Evolutionary conservation across 2,329 filamentous ascomycete species (phyloP).

Genomic region (Pseudopithomyces chartarum): DNA sequence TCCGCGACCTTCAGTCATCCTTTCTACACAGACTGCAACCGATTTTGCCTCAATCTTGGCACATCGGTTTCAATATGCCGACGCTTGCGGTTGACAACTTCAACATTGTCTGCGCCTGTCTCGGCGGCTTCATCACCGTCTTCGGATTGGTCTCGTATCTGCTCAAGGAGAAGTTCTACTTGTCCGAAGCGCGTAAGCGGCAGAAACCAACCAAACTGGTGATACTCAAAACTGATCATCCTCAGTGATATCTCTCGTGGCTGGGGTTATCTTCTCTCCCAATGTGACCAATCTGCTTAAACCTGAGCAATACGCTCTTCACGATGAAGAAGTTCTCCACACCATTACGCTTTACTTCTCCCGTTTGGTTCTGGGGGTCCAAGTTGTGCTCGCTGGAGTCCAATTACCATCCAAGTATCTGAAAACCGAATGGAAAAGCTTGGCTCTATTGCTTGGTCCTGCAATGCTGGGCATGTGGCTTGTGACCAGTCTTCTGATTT

Average conservation of each 20-base stretch:
- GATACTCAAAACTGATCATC: conserved; percentile 13
- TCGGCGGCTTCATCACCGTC: conserved; percentile 87
- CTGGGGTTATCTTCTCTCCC: conserved; percentile 79
- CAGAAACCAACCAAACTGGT: neutral
- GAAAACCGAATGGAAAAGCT: conserved; percentile 74
- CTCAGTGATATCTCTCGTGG: conserved; percentile 80
- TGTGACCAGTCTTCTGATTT: conserved; percentile 76
- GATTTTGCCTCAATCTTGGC: conserved; percentile 14
- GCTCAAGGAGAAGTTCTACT: conserved; percentile 85
- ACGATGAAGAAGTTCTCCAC: conserved; percentile 63
- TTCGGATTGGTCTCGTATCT: conserved; percentile 91
- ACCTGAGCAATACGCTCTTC: conserved; percentile 73
- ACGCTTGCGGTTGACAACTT: conserved; percentile 73
- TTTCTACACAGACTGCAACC: neutral
- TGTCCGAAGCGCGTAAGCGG: conserved; percentile 82
- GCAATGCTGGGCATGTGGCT: conserved; percentile 90
- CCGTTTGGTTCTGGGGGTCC: conserved; percentile 84
- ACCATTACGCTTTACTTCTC: conserved; percentile 82
- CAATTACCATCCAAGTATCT: conserved; percentile 86
- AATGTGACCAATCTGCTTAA: conserved; percentile 76
- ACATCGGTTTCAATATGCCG: conserved; percentile 53
- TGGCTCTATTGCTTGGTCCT: conserved; percentile 77
- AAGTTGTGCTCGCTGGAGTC: conserved; percentile 85
- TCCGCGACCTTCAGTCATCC: neutral
- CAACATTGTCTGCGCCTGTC: conserved; percentile 78